Percentiles rank a stretch among this genome's conserved stretches.
Evolutionary conservation across 768 basidiomycete genomes (phyloP).

Genomic region (Mycena vitilis): DNA sequence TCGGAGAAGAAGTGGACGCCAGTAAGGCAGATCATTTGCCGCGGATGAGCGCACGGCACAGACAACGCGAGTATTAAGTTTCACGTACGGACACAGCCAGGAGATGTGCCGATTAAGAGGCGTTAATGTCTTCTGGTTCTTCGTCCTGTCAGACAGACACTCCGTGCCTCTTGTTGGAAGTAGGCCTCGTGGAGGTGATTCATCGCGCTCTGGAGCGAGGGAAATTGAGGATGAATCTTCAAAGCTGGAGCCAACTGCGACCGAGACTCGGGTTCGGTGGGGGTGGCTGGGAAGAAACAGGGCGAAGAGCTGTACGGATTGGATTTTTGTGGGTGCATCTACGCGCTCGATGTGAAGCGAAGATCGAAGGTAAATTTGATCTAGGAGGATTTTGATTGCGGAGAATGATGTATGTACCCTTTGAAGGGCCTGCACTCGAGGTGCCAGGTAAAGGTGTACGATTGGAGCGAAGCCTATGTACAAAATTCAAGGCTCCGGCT

Average conservation of each 20-base stretch:
- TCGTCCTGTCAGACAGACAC: slow-evolving; percentile 26
- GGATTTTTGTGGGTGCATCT: too few species aligned
- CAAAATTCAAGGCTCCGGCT: too few species aligned
- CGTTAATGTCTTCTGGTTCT: slow-evolving; percentile 24
- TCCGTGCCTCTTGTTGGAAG: slow-evolving; percentile 16
- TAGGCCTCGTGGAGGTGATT: slow-evolving; percentile 20
- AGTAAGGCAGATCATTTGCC: slow-evolving; percentile 3
- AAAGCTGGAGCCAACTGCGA: too few species aligned
- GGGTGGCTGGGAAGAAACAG: too few species aligned
- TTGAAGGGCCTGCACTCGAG: too few species aligned
- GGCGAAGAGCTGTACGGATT: too few species aligned
- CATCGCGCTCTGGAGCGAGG: slow-evolving; percentile 2
- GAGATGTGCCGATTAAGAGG: slow-evolving; percentile 18
- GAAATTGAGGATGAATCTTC: background rate
- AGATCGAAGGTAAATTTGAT: too few species aligned
- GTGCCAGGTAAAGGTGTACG: too few species aligned
- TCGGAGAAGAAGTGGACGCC: background rate
- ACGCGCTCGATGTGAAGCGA: too few species aligned
- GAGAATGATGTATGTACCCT: too few species aligned
- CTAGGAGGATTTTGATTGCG: too few species aligned
- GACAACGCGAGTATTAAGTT: background rate
- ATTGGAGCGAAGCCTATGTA: too few species aligned
- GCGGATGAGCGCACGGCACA: background rate
- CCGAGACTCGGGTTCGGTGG: background rate
- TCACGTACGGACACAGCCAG: background rate